These are phyloP conservation scores for Secale cereale DNA, from an alignment of 176 grass and related monocot species.

Conservation along the genomic window DNA sequence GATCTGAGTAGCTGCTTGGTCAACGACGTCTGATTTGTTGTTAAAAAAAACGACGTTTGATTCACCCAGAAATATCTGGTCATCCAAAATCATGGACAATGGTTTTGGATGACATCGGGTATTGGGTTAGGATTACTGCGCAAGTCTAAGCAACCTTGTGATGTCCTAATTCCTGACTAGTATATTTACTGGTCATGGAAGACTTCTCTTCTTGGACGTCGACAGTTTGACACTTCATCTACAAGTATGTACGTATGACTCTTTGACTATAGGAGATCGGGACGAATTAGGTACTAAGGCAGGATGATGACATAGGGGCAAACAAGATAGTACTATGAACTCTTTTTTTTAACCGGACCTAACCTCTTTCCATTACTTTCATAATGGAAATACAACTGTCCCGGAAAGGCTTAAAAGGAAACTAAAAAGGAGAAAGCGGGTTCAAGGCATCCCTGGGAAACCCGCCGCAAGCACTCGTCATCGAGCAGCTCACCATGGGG, in stretches of 20 bases:
- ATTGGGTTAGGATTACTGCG: too few species aligned
- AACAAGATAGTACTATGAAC: too few species aligned
- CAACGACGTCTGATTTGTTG: background rate
- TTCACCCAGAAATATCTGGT: background rate
- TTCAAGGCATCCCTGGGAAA: too few species aligned
- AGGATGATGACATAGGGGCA: background rate
- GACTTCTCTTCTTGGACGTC: background rate
- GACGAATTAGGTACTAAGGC: background rate
- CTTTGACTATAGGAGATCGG: background rate
- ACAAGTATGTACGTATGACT: background rate
- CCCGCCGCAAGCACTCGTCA: too few species aligned
- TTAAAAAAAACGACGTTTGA: background rate
- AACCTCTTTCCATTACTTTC: too few species aligned
- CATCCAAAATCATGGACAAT: background rate
- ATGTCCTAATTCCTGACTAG: background rate
- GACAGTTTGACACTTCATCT: too few species aligned
- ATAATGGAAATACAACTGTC: too few species aligned
- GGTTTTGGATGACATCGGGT: too few species aligned
- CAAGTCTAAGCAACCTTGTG: background rate
- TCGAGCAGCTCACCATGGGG: too few species aligned
- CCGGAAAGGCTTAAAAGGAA: too few species aligned
- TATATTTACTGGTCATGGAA: background rate
- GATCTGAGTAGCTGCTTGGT: background rate
- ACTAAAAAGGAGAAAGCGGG: too few species aligned
- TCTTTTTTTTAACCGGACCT: too few species aligned